Conservation (phyloP, 228 moss, liverwort and hornwort genomes). For the Sphagnum magellanicum region DNA sequence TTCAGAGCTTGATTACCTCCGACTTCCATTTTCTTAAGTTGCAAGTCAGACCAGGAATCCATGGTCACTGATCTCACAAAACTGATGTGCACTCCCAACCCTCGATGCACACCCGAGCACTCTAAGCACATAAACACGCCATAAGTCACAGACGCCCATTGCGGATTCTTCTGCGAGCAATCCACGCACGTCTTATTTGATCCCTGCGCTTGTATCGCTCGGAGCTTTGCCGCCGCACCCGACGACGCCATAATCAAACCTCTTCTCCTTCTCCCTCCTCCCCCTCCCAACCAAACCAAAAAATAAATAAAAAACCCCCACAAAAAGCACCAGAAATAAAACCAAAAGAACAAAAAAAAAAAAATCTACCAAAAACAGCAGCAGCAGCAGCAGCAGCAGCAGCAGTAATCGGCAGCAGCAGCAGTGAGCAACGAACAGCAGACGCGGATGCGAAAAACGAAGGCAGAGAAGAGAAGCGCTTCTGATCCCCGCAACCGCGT, state of each 20-base stretch:
- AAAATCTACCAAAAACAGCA: too few species aligned
- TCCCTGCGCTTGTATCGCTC: slow-evolving; percentile 66
- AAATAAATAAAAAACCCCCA: too few species aligned
- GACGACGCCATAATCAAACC: slow-evolving; percentile 63
- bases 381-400: too few species aligned
- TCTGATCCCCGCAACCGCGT: too few species aligned
- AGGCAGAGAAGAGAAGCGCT: too few species aligned
- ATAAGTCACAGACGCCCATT: slow-evolving; percentile 97
- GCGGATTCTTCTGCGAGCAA: slow-evolving; percentile 94
- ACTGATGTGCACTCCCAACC: slow-evolving; percentile 93
- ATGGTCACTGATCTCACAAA: slow-evolving; percentile 97
- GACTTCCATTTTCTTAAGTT: slow-evolving; percentile 90
- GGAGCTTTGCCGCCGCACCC: slow-evolving; percentile 70
- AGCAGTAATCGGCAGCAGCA: too few species aligned
- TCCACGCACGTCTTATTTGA: slow-evolving; percentile 87
- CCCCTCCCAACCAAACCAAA: too few species aligned
- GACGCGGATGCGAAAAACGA: too few species aligned
- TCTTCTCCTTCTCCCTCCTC: too few species aligned
- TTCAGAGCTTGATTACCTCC: slow-evolving; percentile 82
- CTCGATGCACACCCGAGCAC: slow-evolving; percentile 97
- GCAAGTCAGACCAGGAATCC: slow-evolving; percentile 99
- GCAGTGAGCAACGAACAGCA: too few species aligned
- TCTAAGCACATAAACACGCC: slow-evolving; percentile 98
- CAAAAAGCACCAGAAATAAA: too few species aligned
- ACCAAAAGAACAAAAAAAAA: too few species aligned